A percentile compares a stretch with the other conserved stretches of the same genome.
These are phyloP conservation scores for Pinus albicaulis DNA, from an alignment of 75 land plant genomes.

Conservation along the genomic window DNA sequence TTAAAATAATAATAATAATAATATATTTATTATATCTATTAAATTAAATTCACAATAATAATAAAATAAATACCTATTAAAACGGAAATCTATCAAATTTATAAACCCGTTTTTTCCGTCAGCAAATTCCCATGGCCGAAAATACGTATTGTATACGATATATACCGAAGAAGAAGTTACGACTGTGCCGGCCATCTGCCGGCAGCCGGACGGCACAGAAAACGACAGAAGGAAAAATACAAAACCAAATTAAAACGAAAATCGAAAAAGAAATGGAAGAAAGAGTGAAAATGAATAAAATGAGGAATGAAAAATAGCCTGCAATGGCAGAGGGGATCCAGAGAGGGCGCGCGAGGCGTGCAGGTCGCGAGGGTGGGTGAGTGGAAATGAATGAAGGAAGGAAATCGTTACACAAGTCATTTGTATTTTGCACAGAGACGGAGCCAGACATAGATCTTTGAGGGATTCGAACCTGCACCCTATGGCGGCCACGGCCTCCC, in stretches of 20 bases:
- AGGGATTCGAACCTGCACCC: not conserved
- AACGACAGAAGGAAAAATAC: not conserved
- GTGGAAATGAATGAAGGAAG: not conserved
- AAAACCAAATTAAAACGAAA: not conserved
- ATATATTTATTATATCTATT: too few species aligned
- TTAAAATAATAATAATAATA: too few species aligned
- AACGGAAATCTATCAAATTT: too few species aligned
- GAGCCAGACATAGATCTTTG: not conserved
- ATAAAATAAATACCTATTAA: too few species aligned
- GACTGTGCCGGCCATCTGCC: not conserved
- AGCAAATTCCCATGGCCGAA: too few species aligned
- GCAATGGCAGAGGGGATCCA: slow-evolving; percentile 6
- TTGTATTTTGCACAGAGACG: not conserved
- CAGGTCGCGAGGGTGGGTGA: not conserved
- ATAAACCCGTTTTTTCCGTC: too few species aligned
- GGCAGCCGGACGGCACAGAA: not conserved
- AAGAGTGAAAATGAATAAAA: not conserved
- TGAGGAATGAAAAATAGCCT: not conserved
- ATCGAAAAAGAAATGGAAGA: not conserved
- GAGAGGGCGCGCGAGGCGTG: not conserved
- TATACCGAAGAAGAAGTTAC: not conserved
- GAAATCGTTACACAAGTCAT: not conserved
- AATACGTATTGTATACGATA: too few species aligned
- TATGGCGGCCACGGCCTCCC: not conserved
- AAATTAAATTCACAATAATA: too few species aligned